phyloP scores from a whole-genome alignment of 345 rosid species.

The Pseudoturritis turrita region DNA sequence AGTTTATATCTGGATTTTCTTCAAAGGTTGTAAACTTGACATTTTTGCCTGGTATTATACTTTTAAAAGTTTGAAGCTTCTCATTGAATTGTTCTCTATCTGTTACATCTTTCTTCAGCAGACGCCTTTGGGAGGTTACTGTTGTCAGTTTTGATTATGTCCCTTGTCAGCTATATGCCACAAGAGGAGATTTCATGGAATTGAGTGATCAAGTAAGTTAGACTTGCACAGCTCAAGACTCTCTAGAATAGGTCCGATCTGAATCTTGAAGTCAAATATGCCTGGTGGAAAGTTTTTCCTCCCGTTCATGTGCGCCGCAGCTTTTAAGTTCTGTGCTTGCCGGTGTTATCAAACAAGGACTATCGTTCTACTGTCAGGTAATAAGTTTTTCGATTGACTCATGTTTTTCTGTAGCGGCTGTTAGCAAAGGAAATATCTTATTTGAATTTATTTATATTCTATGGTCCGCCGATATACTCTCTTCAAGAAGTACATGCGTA shows the following conservation, averaged over 20 bases:
- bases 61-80: conserved; percentile 9
- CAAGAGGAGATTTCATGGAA: neutral
- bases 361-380: conserved; percentile 12
- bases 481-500: neutral
- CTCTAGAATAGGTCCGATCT: neutral
- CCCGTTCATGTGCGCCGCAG: neutral
- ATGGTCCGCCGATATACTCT: neutral
- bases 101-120: neutral
- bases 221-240: neutral
- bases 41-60: neutral
- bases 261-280: neutral
- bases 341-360: conserved; percentile 1
- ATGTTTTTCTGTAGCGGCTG: neutral
- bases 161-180: neutral
- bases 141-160: neutral
- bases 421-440: neutral
- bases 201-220: neutral
- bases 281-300: neutral
- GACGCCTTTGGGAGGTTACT: neutral
- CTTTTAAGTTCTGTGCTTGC: neutral
- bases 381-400: neutral
- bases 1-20: neutral
- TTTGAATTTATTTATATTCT: neutral
- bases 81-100: neutral
- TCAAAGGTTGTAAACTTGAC: neutral